phyloP scores from a whole-genome alignment of 2,329 filamentous ascomycete genomes.

The Leptographium galeiforme region DNA sequence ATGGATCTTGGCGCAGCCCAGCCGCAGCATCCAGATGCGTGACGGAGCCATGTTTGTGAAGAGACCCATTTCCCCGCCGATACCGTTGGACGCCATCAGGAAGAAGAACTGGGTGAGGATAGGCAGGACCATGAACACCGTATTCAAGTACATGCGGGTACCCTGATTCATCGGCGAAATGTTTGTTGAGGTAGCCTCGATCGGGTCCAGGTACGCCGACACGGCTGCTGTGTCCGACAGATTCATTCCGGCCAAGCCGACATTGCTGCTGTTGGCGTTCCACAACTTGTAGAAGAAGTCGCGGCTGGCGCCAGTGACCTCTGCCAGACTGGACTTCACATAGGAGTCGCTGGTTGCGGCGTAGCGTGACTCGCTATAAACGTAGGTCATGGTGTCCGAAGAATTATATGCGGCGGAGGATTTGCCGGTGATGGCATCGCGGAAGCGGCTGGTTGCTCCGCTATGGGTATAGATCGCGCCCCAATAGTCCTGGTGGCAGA shows the following conservation, averaged over 20 bases:
- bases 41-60: background rate
- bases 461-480: conserved; percentile 21
- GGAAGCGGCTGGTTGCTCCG: conserved; percentile 1
- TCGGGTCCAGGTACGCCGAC: conserved; percentile 17
- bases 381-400: conserved; percentile 18
- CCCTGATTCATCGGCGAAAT: conserved; percentile 22
- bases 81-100: conserved; percentile 17
- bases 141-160: conserved; percentile 22
- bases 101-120: conserved; percentile 21
- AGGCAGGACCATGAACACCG: conserved; percentile 23
- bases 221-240: background rate
- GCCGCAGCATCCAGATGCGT: conserved; percentile 14
- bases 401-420: conserved; percentile 18
- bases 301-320: conserved; percentile 1
- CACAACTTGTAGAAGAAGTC: conserved; percentile 12
- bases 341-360: conserved; percentile 16
- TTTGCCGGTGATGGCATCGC: conserved; percentile 14
- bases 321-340: conserved; percentile 15
- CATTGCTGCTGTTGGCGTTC: conserved; percentile 7
- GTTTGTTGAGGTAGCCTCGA: conserved; percentile 15
- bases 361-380: conserved; percentile 24
- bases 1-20: conserved; percentile 17
- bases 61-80: conserved; percentile 11
- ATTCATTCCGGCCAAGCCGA: conserved; percentile 16
- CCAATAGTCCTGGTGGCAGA: conserved; percentile 25